A percentile compares a stretch with the other conserved stretches of the same genome.
Conservation (phyloP, 768 basidiomycete genomes). For the Lyophyllum semitale region DNA sequence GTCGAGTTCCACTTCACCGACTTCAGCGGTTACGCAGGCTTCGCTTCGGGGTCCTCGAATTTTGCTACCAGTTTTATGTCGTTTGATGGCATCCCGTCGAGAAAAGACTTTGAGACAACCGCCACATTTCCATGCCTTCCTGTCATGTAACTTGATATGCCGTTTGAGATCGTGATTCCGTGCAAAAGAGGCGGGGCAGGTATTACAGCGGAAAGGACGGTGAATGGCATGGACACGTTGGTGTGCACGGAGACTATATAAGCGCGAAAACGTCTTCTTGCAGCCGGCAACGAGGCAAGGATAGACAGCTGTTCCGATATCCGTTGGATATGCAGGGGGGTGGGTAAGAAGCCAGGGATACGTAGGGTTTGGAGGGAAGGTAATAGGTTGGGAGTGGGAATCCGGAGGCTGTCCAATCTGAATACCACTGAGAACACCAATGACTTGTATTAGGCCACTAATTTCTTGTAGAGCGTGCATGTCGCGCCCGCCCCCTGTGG, state of each 20-base stretch:
- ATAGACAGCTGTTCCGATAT: constrained; percentile 77
- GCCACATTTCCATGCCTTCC: constrained; percentile 71
- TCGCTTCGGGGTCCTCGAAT: constrained; percentile 51
- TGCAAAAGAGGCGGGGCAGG: constrained; percentile 75
- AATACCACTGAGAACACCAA: constrained; percentile 78
- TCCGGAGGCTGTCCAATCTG: constrained; percentile 58
- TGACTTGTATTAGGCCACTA: constrained; percentile 78
- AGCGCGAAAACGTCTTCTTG: constrained; percentile 66
- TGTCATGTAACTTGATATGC: constrained; percentile 72
- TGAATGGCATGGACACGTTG: constrained; percentile 65
- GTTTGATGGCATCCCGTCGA: constrained; percentile 76
- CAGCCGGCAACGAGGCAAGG: constrained; percentile 72
- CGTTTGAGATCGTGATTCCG: constrained; percentile 81
- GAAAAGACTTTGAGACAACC: constrained; percentile 79
- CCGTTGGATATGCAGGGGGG: constrained; percentile 30
- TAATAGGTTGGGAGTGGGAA: constrained; percentile 29
- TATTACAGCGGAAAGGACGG: constrained; percentile 63
- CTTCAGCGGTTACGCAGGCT: constrained; percentile 56
- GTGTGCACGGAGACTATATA: constrained; percentile 72
- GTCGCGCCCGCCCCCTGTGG: constrained; percentile 50
- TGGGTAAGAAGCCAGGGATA: constrained; percentile 37
- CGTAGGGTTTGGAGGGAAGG: constrained; percentile 28
- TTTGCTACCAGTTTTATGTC: constrained; percentile 67
- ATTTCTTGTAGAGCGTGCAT: constrained; percentile 72
- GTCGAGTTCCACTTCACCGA: constrained; percentile 60